Evolutionary conservation across 106 monocot species (phyloP), one percentile per base, ranked within the genome.

Genomic region (Posidonia australis): DNA sequence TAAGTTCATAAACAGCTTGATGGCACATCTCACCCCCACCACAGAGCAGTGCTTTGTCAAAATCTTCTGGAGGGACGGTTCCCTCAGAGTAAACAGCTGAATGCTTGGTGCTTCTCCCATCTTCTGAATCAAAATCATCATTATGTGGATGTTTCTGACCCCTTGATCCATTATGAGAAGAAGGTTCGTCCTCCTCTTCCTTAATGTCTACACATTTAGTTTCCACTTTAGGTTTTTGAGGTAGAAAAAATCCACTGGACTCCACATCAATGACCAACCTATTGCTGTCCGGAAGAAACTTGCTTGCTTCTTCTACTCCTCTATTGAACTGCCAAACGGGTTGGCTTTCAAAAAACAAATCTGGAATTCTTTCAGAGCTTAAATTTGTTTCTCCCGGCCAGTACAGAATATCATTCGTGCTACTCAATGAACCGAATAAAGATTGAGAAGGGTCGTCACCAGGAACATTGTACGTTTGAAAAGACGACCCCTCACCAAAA

Each of bases 261-360:
- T 66, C 77, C 6, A 75, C 9, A 64, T 73, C 53, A 28, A 82
- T 67, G 22, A 67, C 66, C 48, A 85, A 56, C 26, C 51, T 80
- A 13, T 48, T 44, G 24, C 65, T 71, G n/a, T 57, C 72, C 9
- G 85, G 82, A 29, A 89, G 77, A 63, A 89, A 89, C 76, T 74
- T 89, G 26, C 24, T 74, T 10, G 76, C 80, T 64, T 83, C 85
- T 63, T 89, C 80, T 5, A 68, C 44, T 6, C 80, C 86, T 29
- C 47, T 70, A 3, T 57, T 42, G 55, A 80, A 90, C 54, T 79
- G 78, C 69, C 60, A 67, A 27, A 64, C 42, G 10, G 68, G 78
- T 51, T 63, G 61, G 29, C 23, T 72, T 45, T 61, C 51, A 20
- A 60, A 13, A 47, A 63, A 36, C 41, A 67, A 63, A 18, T 65